A percentile compares a stretch with the other conserved stretches of the same genome.
These are phyloP conservation scores for Lecanicillium sp. DNA, from an alignment of 2,329 filamentous ascomycete genomes.

Conservation along the genomic window DNA sequence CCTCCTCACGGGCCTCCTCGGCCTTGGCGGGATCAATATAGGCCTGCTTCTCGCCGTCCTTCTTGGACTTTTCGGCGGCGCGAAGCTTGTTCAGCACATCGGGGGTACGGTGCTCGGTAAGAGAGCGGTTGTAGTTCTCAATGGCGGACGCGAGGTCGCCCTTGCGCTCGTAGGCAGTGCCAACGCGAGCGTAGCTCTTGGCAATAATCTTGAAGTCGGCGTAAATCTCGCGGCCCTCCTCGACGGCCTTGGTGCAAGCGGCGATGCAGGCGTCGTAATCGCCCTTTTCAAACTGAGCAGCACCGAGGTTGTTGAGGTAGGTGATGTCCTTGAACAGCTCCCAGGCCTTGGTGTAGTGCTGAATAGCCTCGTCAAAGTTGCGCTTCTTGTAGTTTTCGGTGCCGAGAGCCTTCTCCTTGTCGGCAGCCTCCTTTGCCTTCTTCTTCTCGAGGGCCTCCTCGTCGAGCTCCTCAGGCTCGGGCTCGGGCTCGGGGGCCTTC, in stretches of 20 bases:
- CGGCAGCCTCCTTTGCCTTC: slow-evolving; percentile 86
- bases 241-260: slow-evolving; percentile 77
- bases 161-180: slow-evolving; percentile 85
- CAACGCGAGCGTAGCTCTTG: slow-evolving; percentile 96
- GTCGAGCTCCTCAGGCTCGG: slow-evolving; percentile 64
- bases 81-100: slow-evolving; percentile 92
- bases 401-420: slow-evolving; percentile 88
- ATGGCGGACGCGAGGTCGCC: slow-evolving; percentile 74
- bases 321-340: slow-evolving; percentile 92
- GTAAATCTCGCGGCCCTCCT: slow-evolving; percentile 80
- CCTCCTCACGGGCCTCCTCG: slow-evolving; percentile 89
- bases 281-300: slow-evolving; percentile 92
- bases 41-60: slow-evolving; percentile 63
- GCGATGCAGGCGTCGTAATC: slow-evolving; percentile 86
- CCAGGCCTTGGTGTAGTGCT: slow-evolving; percentile 93
- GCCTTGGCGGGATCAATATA: slow-evolving; percentile 90
- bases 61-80: slow-evolving; percentile 79
- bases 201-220: slow-evolving; percentile 98
- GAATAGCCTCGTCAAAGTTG: slow-evolving; percentile 89
- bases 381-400: slow-evolving; percentile 98
- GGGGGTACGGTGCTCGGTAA: slow-evolving; percentile 94
- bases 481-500: slow-evolving; percentile 49
- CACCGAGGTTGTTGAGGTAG: slow-evolving; percentile 93
- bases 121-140: slow-evolving; percentile 83
- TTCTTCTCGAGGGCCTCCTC: slow-evolving; percentile 79